Evolutionary conservation across 495 filamentous ascomycete genomes (phyloP).

Genomic region (Penicillium flavigenum): DNA sequence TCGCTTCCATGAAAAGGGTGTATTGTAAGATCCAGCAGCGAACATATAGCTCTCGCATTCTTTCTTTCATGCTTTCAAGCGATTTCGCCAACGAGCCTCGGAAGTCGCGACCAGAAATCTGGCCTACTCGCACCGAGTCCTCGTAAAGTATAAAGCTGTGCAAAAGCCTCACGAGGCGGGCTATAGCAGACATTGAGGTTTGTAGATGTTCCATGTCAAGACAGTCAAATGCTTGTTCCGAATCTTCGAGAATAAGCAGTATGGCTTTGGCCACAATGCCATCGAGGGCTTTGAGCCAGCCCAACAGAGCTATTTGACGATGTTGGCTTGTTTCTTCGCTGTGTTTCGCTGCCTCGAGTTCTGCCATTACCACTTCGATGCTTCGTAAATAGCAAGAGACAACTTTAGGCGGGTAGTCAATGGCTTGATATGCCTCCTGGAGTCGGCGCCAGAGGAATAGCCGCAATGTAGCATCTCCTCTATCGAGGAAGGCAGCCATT

Average conservation of each 20-base stretch:
- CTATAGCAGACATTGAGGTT: slow-evolving; percentile 65
- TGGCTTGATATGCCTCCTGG: slow-evolving; percentile 78
- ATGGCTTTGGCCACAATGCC: slow-evolving; percentile 68
- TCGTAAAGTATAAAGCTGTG: slow-evolving; percentile 79
- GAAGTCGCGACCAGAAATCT: slow-evolving; percentile 46
- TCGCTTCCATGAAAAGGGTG: slow-evolving; percentile 70
- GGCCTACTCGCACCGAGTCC: slow-evolving; percentile 74
- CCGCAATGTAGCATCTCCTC: slow-evolving; percentile 74
- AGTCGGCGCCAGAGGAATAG: slow-evolving; percentile 86
- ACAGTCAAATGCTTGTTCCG: slow-evolving; percentile 72
- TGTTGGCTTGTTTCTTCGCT: slow-evolving; percentile 56
- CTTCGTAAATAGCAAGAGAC: slow-evolving; percentile 81
- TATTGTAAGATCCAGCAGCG: slow-evolving; percentile 81
- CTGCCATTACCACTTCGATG: slow-evolving; percentile 74
- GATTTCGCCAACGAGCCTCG: slow-evolving; percentile 46
- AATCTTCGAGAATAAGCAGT: slow-evolving; percentile 60
- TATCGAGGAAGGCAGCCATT: slow-evolving; percentile 79
- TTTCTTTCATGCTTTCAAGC: slow-evolving; percentile 60
- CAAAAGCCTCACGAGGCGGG: slow-evolving; percentile 65
- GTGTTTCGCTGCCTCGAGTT: slow-evolving; percentile 66
- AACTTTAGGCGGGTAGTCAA: slow-evolving; percentile 80
- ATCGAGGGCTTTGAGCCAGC: slow-evolving; percentile 74
- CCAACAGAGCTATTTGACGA: slow-evolving; percentile 65
- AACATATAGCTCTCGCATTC: slow-evolving; percentile 85
- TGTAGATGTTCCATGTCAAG: slow-evolving; percentile 74